A percentile compares a stretch with the other conserved stretches of the same genome.
Evolutionary conservation across 805 yeast species (phyloP).

Genomic region (Ogataea nitratoaversa): DNA sequence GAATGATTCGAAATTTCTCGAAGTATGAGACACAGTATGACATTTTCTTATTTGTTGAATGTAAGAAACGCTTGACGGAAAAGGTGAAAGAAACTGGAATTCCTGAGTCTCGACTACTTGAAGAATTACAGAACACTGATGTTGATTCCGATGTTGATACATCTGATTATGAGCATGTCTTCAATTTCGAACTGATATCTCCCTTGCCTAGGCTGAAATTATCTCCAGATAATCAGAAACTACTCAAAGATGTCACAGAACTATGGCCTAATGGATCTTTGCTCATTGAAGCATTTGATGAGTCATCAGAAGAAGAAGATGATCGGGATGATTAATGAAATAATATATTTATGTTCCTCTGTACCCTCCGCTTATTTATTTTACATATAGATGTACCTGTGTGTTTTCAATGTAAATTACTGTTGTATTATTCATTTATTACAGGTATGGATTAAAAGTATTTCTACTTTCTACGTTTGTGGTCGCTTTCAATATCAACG

Average conservation of each 20-base stretch:
- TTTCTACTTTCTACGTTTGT: no score
- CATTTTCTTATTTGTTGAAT: conserved; percentile 47
- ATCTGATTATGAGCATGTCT: conserved; percentile 17
- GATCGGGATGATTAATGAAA: conserved; percentile 1
- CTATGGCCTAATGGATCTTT: conserved; percentile 38
- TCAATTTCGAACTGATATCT: conserved; percentile 32
- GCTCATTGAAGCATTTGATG: conserved; percentile 27
- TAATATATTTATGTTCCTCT: not conserved
- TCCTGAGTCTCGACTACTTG: conserved; percentile 12
- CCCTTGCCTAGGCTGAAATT: conserved; percentile 33
- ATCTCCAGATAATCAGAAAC: conserved; percentile 14
- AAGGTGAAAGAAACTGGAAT: conserved; percentile 6
- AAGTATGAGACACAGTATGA: conserved; percentile 39
- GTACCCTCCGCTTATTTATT: not conserved
- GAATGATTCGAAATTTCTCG: conserved; percentile 42
- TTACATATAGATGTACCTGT: not conserved
- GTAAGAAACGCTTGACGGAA: conserved; percentile 27
- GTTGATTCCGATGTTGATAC: conserved; percentile 8
- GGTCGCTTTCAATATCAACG: no score
- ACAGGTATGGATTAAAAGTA: no score
- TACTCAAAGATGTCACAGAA: conserved; percentile 24
- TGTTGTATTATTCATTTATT: not conserved
- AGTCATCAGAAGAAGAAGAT: conserved; percentile 14
- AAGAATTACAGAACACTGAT: conserved; percentile 5
- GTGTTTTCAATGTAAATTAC: not conserved